Conservation (phyloP, 768 basidiomycete species). For the Pleurotus ostreatus region DNA sequence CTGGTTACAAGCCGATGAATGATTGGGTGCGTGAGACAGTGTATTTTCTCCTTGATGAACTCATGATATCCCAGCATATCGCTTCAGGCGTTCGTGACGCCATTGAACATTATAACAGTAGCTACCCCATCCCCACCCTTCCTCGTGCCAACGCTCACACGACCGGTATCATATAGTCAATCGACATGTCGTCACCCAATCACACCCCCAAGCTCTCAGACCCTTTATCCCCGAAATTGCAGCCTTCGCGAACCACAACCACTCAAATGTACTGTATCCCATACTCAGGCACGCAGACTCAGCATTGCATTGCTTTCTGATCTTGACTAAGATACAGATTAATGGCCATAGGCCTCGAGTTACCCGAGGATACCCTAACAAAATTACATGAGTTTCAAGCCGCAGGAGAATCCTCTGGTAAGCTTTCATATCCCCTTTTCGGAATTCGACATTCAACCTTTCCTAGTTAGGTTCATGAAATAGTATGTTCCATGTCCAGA, state of each 20-base stretch:
- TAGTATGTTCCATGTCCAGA: constrained; percentile 35
- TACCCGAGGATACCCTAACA: constrained; percentile 49
- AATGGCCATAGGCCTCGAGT: constrained; percentile 47
- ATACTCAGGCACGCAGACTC: constrained; percentile 45
- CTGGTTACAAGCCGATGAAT: constrained; percentile 49
- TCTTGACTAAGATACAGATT: constrained; percentile 25
- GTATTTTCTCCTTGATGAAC: not conserved
- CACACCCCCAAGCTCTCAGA: constrained; percentile 45
- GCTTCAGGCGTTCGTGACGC: constrained; percentile 37
- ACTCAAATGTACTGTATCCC: constrained; percentile 47
- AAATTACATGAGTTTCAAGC: constrained; percentile 41
- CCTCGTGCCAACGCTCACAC: no score
- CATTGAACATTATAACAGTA: constrained; percentile 40
- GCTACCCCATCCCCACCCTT: not conserved
- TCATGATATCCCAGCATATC: constrained; percentile 27
- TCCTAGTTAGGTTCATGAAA: constrained; percentile 59
- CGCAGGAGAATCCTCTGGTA: constrained; percentile 41
- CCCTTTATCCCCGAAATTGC: constrained; percentile 52
- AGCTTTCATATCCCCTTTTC: no score
- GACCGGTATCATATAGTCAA: constrained; percentile 42
- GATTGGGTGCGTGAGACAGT: constrained; percentile 35
- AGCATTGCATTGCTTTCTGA: no score
- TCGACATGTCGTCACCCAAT: constrained; percentile 39
- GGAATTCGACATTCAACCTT: no score
- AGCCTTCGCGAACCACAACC: constrained; percentile 47